Percentiles rank a stretch among this genome's conserved stretches.
Evolutionary conservation across 352 stramenopile genomes (phyloP).

Genomic region (Pythium grandisporangium): DNA sequence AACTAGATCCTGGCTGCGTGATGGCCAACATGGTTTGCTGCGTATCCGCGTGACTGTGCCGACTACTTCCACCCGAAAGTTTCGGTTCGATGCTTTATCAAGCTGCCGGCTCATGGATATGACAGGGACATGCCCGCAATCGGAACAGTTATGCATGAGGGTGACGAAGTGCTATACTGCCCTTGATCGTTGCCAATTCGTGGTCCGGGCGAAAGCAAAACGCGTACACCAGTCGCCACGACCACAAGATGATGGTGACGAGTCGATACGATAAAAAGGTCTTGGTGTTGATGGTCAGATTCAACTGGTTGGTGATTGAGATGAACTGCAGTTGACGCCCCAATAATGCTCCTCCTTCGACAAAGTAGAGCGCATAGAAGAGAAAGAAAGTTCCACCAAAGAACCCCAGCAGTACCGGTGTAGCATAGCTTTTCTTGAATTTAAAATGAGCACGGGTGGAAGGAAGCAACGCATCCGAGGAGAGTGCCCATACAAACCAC

Average conservation of each 20-base stretch:
- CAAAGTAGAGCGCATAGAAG: too few relatives aligned
- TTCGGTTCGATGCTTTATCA: too few relatives aligned
- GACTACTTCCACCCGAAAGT: too few relatives aligned
- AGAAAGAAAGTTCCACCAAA: neutral
- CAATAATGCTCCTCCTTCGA: too few relatives aligned
- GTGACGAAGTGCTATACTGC: too few relatives aligned
- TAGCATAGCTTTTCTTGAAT: constrained; percentile 11
- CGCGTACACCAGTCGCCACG: constrained; percentile 13
- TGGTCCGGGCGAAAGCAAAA: constrained; percentile 14
- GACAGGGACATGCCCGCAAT: constrained; percentile 7
- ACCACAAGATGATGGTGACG: constrained; percentile 5
- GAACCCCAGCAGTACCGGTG: constrained; percentile 4
- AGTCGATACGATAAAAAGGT: neutral
- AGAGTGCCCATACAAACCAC: constrained; percentile 16
- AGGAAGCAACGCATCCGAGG: constrained; percentile 9
- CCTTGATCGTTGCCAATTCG: constrained; percentile 5
- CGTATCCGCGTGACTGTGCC: too few relatives aligned
- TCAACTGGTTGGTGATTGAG: too few relatives aligned
- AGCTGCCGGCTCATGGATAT: too few relatives aligned
- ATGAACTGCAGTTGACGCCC: too few relatives aligned
- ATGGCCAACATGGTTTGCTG: too few relatives aligned
- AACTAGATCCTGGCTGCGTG: too few relatives aligned
- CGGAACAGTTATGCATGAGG: constrained; percentile 8
- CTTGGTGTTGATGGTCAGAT: neutral
- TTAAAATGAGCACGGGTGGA: constrained; percentile 5